phyloP scores from a whole-genome alignment of 306 rosid genomes.

The Astragalus membranaceus region DNA sequence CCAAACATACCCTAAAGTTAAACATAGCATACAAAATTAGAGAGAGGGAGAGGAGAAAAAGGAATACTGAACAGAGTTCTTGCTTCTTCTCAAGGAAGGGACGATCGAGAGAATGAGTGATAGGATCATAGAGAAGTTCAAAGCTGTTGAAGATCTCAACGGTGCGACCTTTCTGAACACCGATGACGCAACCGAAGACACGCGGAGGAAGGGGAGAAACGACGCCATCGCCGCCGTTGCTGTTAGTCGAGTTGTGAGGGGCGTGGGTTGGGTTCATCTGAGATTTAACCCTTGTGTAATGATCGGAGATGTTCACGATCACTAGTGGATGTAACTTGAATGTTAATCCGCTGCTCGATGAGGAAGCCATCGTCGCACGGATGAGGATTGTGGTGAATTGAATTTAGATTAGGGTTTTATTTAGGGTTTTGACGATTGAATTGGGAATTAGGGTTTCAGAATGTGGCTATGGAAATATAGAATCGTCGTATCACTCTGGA shows the following conservation, averaged over 20 bases:
- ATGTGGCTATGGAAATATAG: not conserved
- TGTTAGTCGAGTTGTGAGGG: constrained; percentile 13
- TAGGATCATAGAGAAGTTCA: constrained; percentile 80
- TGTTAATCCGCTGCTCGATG: constrained; percentile 93
- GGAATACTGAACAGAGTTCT: constrained; percentile 73
- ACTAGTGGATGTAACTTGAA: constrained; percentile 95
- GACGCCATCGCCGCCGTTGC: constrained; percentile 34
- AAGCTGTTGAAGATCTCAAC: constrained; percentile 99
- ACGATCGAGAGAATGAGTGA: constrained; percentile 79
- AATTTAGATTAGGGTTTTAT: not conserved
- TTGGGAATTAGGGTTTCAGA: constrained; percentile 18
- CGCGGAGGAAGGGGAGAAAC: constrained; percentile 35
- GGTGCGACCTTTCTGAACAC: constrained; percentile 95
- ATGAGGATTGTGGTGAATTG: not conserved
- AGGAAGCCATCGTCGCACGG: constrained; percentile 50
- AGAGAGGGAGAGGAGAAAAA: not conserved
- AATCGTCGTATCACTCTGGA: not conserved
- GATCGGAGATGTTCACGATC: constrained; percentile 93
- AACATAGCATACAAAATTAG: not conserved
- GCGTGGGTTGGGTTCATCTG: constrained; percentile 56
- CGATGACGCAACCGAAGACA: constrained; percentile 91
- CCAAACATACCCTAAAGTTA: no score
- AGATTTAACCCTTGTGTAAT: constrained; percentile 77
- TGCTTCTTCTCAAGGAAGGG: constrained; percentile 93
- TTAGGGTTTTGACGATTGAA: not conserved